A percentile compares a stretch with the other conserved stretches of the same genome.
phyloP scores from a whole-genome alignment of 371 early-diverging fungal genomes.

The Coemansia sp. region DNA sequence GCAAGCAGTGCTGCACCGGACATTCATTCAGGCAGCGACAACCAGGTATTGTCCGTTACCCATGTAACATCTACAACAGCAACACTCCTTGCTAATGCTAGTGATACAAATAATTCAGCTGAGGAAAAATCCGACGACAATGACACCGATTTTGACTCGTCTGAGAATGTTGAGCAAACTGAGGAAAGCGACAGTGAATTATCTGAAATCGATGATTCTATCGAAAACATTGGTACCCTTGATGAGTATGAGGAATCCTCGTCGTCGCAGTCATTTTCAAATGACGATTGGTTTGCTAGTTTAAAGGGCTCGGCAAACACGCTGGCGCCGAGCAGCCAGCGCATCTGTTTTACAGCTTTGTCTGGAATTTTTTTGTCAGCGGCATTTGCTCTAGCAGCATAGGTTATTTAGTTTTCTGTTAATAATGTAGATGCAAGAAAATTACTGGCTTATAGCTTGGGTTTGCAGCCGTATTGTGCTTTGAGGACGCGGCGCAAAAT shows the following conservation, averaged over 20 bases:
- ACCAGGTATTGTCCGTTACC: background rate
- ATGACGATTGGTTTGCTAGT: slow-evolving; percentile 8
- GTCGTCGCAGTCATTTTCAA: background rate
- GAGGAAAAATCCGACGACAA: too few species aligned
- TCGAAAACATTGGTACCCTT: background rate
- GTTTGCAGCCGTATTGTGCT: background rate
- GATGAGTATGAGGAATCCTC: background rate
- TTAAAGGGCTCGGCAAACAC: slow-evolving; percentile 6
- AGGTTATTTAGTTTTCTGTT: too few species aligned
- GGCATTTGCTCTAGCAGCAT: too few species aligned
- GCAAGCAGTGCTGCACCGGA: background rate
- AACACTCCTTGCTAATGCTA: background rate
- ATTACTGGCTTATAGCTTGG: too few species aligned
- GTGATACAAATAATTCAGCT: background rate
- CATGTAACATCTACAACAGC: slow-evolving; percentile 2
- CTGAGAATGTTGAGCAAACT: background rate
- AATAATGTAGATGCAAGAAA: too few species aligned
- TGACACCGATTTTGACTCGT: background rate
- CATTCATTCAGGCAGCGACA: background rate
- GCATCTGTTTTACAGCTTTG: background rate
- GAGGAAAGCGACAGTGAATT: background rate
- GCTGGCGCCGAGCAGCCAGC: background rate
- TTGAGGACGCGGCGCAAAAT: background rate
- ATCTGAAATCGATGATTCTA: background rate
- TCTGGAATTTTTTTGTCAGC: too few species aligned